These are phyloP conservation scores for Prunus kanzakura DNA, from an alignment of 306 rosid genomes.

Conservation along the genomic window DNA sequence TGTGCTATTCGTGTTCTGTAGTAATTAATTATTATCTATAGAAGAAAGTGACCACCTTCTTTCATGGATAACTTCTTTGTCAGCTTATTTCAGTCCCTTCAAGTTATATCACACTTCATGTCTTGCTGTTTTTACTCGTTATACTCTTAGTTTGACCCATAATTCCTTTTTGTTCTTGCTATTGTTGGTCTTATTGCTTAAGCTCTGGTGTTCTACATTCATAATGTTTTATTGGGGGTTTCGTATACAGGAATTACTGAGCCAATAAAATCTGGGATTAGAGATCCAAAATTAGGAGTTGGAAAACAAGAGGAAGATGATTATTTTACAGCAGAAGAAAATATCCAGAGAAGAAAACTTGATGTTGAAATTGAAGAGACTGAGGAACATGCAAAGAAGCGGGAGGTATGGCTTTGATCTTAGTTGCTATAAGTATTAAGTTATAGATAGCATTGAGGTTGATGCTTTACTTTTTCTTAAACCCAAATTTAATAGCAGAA, in stretches of 20 bases:
- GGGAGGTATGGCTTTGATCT: constrained; percentile 71
- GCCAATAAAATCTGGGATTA: constrained; percentile 91
- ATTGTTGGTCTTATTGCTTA: not conserved
- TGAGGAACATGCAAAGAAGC: constrained; percentile 76
- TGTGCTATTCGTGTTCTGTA: not conserved
- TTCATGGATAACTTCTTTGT: not conserved
- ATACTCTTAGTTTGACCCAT: not conserved
- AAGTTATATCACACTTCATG: not conserved
- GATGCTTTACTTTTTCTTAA: constrained; percentile 83
- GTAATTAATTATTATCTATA: not conserved
- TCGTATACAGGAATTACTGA: constrained; percentile 65
- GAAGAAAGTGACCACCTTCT: not conserved
- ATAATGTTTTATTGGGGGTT: not conserved
- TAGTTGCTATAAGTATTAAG: constrained; percentile 31
- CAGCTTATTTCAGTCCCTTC: not conserved
- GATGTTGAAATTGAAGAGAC: constrained; percentile 89
- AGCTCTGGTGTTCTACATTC: not conserved
- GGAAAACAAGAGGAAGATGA: constrained; percentile 97
- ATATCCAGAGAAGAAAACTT: constrained; percentile 80
- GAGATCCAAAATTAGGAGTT: constrained; percentile 87
- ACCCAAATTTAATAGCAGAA: constrained; percentile 81
- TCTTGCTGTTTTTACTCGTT: not conserved
- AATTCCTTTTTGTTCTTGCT: not conserved
- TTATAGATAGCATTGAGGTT: constrained; percentile 58
- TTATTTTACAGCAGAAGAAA: constrained; percentile 95